Evolutionary conservation across 78 protist species (phyloP).

Genomic region (Dictyostelium capitatum): DNA sequence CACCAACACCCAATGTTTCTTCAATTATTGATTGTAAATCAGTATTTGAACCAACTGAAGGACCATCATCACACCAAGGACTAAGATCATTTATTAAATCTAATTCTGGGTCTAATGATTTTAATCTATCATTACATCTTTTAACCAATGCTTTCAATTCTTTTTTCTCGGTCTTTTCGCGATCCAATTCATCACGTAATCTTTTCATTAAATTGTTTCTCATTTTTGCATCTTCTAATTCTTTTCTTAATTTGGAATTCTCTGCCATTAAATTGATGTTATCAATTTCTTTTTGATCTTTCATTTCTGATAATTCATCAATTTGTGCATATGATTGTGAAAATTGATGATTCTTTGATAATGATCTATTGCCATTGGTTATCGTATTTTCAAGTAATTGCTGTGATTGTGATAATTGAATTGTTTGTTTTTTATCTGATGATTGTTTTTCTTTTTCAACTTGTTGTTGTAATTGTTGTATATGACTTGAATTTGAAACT

Average conservation of each 20-base stretch:
- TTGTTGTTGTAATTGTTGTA: conserved; percentile 15
- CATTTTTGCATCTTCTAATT: conserved; percentile 14
- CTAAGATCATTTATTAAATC: background rate
- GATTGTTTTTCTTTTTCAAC: background rate
- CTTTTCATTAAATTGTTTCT: conserved; percentile 1
- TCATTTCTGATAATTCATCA: conserved; percentile 4
- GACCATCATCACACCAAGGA: background rate
- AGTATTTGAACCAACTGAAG: background rate
- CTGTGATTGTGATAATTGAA: background rate
- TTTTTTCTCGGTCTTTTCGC: background rate
- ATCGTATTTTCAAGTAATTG: background rate
- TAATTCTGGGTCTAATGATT: background rate
- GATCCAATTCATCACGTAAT: conserved; percentile 28
- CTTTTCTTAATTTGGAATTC: conserved; percentile 12
- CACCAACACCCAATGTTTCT: conserved; percentile 28
- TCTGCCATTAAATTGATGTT: conserved; percentile 18
- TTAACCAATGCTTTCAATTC: conserved; percentile 1
- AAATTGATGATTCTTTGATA: background rate
- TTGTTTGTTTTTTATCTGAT: background rate
- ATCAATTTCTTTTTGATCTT: conserved; percentile 17
- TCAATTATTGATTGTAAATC: conserved; percentile 13
- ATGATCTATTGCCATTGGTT: background rate
- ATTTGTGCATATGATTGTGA: background rate
- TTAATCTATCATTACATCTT: conserved; percentile 27
- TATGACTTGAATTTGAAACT: background rate